Evolutionary conservation across 176 grass and related monocot genomes (phyloP).

Genomic region (Oryza nivara): DNA sequence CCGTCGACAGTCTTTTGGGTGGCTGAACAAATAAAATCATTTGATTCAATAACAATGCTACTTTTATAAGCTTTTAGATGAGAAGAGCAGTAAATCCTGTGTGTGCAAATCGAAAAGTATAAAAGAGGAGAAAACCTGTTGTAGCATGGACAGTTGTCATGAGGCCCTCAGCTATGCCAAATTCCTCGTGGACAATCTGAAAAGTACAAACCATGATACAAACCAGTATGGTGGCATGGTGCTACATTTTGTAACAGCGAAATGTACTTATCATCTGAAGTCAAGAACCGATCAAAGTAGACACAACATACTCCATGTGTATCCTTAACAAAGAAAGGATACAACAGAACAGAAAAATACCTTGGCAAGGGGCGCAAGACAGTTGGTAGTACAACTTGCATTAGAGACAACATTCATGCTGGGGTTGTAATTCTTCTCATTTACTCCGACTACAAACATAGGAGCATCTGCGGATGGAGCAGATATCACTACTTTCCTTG

Average conservation of each 20-base stretch:
- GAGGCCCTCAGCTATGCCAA: slow-evolving; percentile 77
- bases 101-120: slow-evolving; percentile 18
- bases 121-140: slow-evolving; percentile 58
- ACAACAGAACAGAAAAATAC: not conserved
- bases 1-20: slow-evolving; percentile 88
- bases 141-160: slow-evolving; percentile 94
- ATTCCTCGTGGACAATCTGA: slow-evolving; percentile 81
- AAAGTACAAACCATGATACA: slow-evolving; percentile 25
- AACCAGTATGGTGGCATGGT: slow-evolving; percentile 11
- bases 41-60: not conserved
- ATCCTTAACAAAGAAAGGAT: not conserved
- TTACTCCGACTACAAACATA: slow-evolving; percentile 86
- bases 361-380: slow-evolving; percentile 86
- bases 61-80: not conserved
- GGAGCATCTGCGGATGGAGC: slow-evolving; percentile 84
- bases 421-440: slow-evolving; percentile 65
- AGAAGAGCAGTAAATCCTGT: slow-evolving; percentile 3
- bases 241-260: slow-evolving; percentile 15
- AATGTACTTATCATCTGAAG: not conserved
- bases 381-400: slow-evolving; percentile 86
- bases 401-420: slow-evolving; percentile 80
- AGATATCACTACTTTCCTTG: slow-evolving; percentile 84
- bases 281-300: not conserved
- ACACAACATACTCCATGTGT: not conserved
- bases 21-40: slow-evolving; percentile 47